These are phyloP conservation scores for Colletotrichum godetiae DNA, from an alignment of 2,329 filamentous ascomycete genomes.

Conservation along the genomic window DNA sequence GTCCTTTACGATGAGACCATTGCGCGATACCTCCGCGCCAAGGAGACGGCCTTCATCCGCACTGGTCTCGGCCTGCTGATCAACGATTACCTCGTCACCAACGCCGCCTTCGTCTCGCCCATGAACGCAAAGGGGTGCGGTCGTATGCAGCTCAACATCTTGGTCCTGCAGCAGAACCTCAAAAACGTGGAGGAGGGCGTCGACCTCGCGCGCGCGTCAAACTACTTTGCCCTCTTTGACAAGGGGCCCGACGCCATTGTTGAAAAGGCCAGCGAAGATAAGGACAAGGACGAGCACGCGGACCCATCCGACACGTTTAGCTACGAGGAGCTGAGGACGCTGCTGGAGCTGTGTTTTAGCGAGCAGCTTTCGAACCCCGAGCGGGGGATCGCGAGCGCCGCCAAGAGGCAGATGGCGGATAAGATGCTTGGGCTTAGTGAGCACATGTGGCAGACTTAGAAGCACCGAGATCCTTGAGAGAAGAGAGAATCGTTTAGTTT, in stretches of 20 bases:
- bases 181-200: constrained; percentile 88
- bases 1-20: constrained; percentile 90
- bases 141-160: constrained; percentile 92
- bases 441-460: constrained; percentile 73
- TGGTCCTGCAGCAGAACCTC: constrained; percentile 95
- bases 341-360: constrained; percentile 76
- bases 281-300: constrained; percentile 62
- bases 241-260: constrained; percentile 74
- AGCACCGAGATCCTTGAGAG: neutral
- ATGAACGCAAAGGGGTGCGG: constrained; percentile 88
- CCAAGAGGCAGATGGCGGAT: constrained; percentile 77
- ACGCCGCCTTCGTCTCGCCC: constrained; percentile 75
- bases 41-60: constrained; percentile 81
- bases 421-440: constrained; percentile 78
- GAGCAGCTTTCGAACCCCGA: constrained; percentile 74
- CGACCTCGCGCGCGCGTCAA: constrained; percentile 69
- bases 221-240: constrained; percentile 77
- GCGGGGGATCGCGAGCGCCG: constrained; percentile 74
- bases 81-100: constrained; percentile 81
- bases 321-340: constrained; percentile 74
- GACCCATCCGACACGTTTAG: constrained; percentile 58
- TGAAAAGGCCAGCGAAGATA: constrained; percentile 67
- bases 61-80: constrained; percentile 81
- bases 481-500: neutral
- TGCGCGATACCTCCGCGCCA: constrained; percentile 75